Percentiles rank a stretch among this genome's conserved stretches.
Evolutionary conservation across 805 yeast genomes (phyloP).

Genomic region (Hanseniaspora hatyaiensis): DNA sequence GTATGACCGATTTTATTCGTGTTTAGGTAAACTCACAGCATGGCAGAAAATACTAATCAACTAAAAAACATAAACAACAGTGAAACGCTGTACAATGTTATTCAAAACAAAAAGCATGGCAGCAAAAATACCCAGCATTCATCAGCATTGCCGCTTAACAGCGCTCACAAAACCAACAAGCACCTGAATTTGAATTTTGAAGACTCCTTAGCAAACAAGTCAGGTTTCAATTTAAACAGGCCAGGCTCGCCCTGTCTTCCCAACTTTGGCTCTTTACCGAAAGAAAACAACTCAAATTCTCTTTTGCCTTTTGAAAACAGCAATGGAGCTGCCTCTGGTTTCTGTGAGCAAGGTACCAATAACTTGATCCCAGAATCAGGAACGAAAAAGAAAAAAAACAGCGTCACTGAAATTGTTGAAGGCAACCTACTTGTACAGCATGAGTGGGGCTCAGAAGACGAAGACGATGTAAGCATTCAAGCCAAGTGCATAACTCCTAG

Average conservation of each 20-base stretch:
- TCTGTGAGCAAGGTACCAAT: too few relatives aligned
- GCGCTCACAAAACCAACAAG: background rate
- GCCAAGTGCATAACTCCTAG: background rate
- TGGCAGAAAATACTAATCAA: background rate
- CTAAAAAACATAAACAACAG: constrained; percentile 5
- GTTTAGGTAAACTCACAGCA: too few relatives aligned
- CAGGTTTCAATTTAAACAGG: constrained; percentile 3
- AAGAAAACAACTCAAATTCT: too few relatives aligned
- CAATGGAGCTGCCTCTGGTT: too few relatives aligned
- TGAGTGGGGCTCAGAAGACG: constrained; percentile 2
- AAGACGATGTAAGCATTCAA: background rate
- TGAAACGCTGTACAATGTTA: constrained; percentile 4
- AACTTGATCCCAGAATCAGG: too few relatives aligned
- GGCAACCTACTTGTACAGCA: constrained; percentile 10
- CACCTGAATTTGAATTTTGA: background rate
- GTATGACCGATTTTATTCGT: too few relatives aligned
- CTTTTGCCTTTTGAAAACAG: too few relatives aligned
- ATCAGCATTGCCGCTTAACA: too few relatives aligned
- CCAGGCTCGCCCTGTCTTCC: constrained; percentile 5
- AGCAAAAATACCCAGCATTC: too few relatives aligned
- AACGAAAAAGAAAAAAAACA: background rate
- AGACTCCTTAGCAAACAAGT: background rate
- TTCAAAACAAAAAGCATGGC: constrained; percentile 7
- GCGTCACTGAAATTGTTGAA: constrained; percentile 1
- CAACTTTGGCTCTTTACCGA: background rate